Conservation (phyloP, 1,284 basidiomycete genomes). For the Mycena citricolor region DNA sequence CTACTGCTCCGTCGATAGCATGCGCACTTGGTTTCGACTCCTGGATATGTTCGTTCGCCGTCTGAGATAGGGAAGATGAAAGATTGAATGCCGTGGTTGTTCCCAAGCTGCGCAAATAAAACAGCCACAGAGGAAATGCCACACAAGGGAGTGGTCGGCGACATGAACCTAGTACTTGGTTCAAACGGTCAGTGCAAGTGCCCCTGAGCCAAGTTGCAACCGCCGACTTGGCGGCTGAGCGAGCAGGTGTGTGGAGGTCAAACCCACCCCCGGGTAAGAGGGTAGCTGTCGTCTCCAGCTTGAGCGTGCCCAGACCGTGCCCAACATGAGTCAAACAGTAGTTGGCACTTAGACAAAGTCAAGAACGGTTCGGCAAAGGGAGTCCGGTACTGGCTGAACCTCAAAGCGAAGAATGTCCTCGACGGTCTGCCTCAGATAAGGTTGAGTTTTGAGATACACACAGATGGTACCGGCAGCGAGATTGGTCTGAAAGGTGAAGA, state of each 20-base stretch:
- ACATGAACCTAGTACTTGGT: constrained; percentile 40
- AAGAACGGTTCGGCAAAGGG: too few species aligned
- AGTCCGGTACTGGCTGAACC: too few species aligned
- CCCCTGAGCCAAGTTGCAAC: neutral
- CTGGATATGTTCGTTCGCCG: constrained; percentile 29
- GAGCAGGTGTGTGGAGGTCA: constrained; percentile 36
- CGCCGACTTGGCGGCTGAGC: constrained; percentile 37
- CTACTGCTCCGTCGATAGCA: neutral
- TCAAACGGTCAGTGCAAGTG: neutral
- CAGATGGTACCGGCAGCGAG: constrained; percentile 2
- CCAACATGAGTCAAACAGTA: constrained; percentile 32
- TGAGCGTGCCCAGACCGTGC: constrained; percentile 41
- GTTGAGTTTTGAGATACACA: neutral
- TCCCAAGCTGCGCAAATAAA: constrained; percentile 30
- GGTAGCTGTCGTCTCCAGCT: constrained; percentile 43
- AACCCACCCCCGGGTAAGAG: constrained; percentile 36
- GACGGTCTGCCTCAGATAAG: neutral
- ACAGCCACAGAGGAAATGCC: constrained; percentile 31
- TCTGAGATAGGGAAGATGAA: constrained; percentile 33
- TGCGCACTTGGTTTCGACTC: constrained; percentile 28
- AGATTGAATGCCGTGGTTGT: constrained; percentile 28
- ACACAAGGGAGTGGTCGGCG: constrained; percentile 41
- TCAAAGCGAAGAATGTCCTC: constrained; percentile 6
- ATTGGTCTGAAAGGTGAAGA: constrained; percentile 3
- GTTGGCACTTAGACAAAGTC: constrained; percentile 4